Evolutionary conservation across 306 rosid species (phyloP), one percentile per base, ranked within the genome.

Genomic region (Echinosophora koreensis): DNA sequence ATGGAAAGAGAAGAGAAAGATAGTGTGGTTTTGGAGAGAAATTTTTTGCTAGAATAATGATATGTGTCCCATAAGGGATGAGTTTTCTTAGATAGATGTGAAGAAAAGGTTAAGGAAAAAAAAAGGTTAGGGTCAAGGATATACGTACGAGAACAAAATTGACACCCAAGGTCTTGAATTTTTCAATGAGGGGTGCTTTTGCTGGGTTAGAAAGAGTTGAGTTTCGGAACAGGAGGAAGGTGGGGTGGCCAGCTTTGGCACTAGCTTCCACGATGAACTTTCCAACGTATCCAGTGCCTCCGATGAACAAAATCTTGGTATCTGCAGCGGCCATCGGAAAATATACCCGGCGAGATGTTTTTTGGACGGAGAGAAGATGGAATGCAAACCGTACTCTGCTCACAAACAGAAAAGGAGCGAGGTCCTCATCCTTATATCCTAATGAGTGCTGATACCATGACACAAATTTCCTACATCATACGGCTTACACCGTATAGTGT

Each of bases 241-340:
- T 91, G 5, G 90, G 90, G 64, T 91, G 89, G 10, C 84, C 91
- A 4, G 85, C 75, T 47, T 85, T 84, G 9, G 72, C 82, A 37
- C 96, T 85, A 3, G 91, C 93, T 78, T 88, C 89, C 0, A 88
- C 92, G 1, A 90, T 65, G 79, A 82, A 90, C 77, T 90, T 90
- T 60, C 93, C 96, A 6, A 89, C 80, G 78, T 80, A 91, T 1
- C 93, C 93, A 0, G 91, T 90, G 47, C 96, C 91, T 72, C 96
- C 96, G 2, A 90, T 87, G 14, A 90, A 66, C 62, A 90, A 72
- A 76, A 90, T 56, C 86, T 69, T 90, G 81, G 47, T n/a, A 0
- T n/a, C 49, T 5, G 34, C 13, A 2, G 77, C 34, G 9, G 77
- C 77, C 77, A 72, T 72, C 35, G 5, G 13, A 9, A 30, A 44